Evolutionary conservation across 805 yeast genomes (phyloP).

Genomic region (Candida awuae): DNA sequence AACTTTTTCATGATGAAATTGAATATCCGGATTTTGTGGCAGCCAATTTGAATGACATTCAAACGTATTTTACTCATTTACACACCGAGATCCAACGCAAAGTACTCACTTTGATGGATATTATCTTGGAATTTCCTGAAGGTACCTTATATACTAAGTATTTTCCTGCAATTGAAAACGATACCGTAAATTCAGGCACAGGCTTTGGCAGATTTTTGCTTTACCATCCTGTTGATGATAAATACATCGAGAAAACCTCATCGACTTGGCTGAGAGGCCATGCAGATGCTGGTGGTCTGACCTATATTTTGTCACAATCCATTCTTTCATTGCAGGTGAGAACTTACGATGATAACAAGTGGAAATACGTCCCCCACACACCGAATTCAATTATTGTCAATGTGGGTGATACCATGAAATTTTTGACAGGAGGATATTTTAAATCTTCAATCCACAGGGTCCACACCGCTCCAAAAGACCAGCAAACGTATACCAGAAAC

Average conservation of each 20-base stretch:
- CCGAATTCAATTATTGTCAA: conserved; percentile 35
- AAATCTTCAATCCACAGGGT: conserved; percentile 41
- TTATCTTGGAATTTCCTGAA: conserved; percentile 40
- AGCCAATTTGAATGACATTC: conserved; percentile 33
- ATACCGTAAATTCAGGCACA: conserved; percentile 31
- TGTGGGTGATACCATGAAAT: conserved; percentile 36
- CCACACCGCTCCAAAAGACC: conserved; percentile 39
- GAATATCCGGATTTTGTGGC: conserved; percentile 35
- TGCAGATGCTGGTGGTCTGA: conserved; percentile 35
- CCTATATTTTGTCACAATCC: conserved; percentile 36
- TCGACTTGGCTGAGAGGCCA: conserved; percentile 42
- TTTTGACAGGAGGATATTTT: conserved; percentile 39
- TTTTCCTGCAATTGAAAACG: conserved; percentile 29
- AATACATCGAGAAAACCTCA: conserved; percentile 27
- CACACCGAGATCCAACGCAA: conserved; percentile 33
- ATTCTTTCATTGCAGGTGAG: conserved; percentile 34
- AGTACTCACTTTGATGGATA: conserved; percentile 34
- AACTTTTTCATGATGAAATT: conserved; percentile 23
- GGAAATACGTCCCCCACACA: conserved; percentile 35
- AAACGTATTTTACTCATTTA: conserved; percentile 31
- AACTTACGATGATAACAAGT: conserved; percentile 30
- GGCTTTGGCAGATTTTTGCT: conserved; percentile 34
- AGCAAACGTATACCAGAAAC: conserved; percentile 29
- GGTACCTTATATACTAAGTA: conserved; percentile 33
- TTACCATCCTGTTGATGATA: conserved; percentile 30